A percentile compares a stretch with the other conserved stretches of the same genome.
Evolutionary conservation across 768 basidiomycete species (phyloP).

Genomic region (Cystofilobasidium macerans): DNA sequence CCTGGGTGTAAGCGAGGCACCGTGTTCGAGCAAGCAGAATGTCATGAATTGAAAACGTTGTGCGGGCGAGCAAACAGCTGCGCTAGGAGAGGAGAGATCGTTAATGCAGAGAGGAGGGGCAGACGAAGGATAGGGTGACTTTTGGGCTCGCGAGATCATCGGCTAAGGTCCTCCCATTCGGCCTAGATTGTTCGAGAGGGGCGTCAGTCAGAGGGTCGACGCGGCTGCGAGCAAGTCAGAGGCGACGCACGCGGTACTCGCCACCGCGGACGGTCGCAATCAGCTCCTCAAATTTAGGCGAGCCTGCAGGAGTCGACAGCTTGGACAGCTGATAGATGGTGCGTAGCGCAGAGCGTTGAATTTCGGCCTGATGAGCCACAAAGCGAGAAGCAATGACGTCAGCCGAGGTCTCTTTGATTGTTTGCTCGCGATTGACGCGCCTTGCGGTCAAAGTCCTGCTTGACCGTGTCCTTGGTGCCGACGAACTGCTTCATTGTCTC

Average conservation of each 20-base stretch:
- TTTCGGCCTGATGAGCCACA: slow-evolving; percentile 52
- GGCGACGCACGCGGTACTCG: neutral
- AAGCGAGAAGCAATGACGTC: neutral
- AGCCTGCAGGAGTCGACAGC: slow-evolving; percentile 52
- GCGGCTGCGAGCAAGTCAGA: neutral
- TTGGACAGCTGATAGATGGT: slow-evolving; percentile 78
- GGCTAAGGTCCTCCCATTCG: slow-evolving; percentile 5
- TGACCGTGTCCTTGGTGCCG: slow-evolving; percentile 23
- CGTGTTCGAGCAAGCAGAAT: no score
- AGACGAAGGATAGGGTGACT: no score
- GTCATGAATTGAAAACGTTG: no score
- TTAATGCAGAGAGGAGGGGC: no score
- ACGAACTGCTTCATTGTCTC: slow-evolving; percentile 25
- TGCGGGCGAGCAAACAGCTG: no score
- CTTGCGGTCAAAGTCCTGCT: slow-evolving; percentile 25
- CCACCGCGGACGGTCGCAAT: slow-evolving; percentile 41
- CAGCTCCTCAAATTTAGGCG: slow-evolving; percentile 64
- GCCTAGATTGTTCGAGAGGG: neutral
- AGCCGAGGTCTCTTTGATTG: neutral
- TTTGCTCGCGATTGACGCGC: neutral
- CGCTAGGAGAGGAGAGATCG: no score
- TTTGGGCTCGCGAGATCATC: neutral
- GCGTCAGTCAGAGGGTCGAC: neutral
- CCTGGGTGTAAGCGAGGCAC: no score
- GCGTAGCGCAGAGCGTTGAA: slow-evolving; percentile 79